A percentile compares a stretch with the other conserved stretches of the same genome.
phyloP scores from a whole-genome alignment of 148 eudicot genomes.

The Simmondsia chinensis region DNA sequence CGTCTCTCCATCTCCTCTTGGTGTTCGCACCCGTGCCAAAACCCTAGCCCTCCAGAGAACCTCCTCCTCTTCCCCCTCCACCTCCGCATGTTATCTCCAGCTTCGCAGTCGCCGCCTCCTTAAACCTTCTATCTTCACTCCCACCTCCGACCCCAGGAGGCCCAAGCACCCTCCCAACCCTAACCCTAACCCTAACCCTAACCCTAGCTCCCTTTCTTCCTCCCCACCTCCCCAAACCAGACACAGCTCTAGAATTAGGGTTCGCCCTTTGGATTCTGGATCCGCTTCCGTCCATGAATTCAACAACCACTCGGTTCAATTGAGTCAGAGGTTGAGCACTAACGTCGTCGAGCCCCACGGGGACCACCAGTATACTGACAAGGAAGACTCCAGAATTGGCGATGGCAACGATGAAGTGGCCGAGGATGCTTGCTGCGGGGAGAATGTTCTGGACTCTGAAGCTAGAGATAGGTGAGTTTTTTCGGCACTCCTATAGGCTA shows the following conservation, averaged over 20 bases:
- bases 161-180: too few relatives aligned
- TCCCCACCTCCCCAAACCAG: neutral
- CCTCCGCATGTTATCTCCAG: conserved; percentile 21
- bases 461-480: conserved; percentile 23
- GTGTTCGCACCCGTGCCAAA: conserved; percentile 35
- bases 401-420: conserved; percentile 1
- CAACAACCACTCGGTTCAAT: neutral
- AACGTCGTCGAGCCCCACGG: too few relatives aligned
- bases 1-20: conserved; percentile 15
- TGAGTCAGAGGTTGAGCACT: too few relatives aligned
- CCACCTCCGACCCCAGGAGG: too few relatives aligned
- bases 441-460: conserved; percentile 21
- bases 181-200: conserved; percentile 6
- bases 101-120: conserved; percentile 29
- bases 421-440: conserved; percentile 18
- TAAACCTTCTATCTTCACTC: conserved; percentile 3
- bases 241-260: conserved; percentile 6
- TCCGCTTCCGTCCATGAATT: neutral
- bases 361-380: too few relatives aligned
- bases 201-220: conserved; percentile 5
- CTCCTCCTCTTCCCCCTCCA: conserved; percentile 3
- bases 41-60: conserved; percentile 24
- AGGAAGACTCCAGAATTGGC: too few relatives aligned
- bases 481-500: too few relatives aligned
- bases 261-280: conserved; percentile 4